These are phyloP conservation scores for Amoebophrya sp. DNA, from an alignment of 169 alveolate genomes.

Conservation along the genomic window DNA sequence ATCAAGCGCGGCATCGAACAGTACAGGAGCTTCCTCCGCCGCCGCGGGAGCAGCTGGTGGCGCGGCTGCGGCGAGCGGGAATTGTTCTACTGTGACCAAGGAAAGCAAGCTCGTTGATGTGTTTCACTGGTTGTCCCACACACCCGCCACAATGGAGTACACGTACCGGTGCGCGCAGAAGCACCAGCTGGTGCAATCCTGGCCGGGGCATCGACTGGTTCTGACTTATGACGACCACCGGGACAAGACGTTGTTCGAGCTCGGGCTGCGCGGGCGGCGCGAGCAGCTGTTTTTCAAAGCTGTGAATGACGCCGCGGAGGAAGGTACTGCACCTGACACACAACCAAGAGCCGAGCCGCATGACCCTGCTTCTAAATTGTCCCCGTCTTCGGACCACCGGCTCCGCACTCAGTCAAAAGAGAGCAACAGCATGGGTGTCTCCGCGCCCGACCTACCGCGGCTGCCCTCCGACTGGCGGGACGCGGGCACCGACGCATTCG, in stretches of 20 bases:
- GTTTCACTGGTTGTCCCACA: neutral
- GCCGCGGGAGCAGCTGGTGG: too few species aligned
- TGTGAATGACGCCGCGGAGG: neutral
- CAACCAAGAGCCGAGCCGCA: too few species aligned
- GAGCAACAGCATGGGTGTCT: too few species aligned
- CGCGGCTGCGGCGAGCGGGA: too few species aligned
- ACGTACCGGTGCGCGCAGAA: neutral
- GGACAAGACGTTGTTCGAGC: neutral
- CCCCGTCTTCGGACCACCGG: neutral
- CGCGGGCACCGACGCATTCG: neutral
- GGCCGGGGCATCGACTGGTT: neutral
- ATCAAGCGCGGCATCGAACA: too few species aligned
- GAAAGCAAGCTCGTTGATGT: neutral
- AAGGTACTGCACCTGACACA: too few species aligned
- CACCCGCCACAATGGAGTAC: neutral
- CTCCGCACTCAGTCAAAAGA: neutral
- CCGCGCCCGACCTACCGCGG: neutral
- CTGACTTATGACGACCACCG: neutral
- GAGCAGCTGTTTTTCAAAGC: neutral
- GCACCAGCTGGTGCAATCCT: neutral
- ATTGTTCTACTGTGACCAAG: too few species aligned
- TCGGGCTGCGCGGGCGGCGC: neutral
- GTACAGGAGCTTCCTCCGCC: too few species aligned
- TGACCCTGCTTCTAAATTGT: too few species aligned
- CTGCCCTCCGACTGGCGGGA: neutral